A percentile compares a stretch with the other conserved stretches of the same genome.
These are phyloP conservation scores for Botrytis cinerea DNA, from an alignment of 2,329 filamentous ascomycete genomes.

Conservation along the genomic window DNA sequence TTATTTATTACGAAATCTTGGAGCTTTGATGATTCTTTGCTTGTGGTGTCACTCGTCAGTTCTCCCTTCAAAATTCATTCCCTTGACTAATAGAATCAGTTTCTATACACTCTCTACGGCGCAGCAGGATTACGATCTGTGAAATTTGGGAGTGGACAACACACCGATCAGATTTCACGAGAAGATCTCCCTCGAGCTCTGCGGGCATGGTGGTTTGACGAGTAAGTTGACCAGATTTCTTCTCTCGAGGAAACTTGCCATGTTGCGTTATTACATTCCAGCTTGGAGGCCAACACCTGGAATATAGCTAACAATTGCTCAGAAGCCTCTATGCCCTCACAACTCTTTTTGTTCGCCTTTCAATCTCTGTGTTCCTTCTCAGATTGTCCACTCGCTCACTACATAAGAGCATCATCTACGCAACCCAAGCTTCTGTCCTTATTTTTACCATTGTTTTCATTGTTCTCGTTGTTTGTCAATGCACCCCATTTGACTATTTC, in stretches of 20 bases:
- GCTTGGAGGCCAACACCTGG: background rate
- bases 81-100: slow-evolving; percentile 23
- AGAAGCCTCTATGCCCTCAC: slow-evolving; percentile 3
- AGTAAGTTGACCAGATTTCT: slow-evolving; percentile 48
- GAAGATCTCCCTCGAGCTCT: slow-evolving; percentile 31
- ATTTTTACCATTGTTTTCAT: slow-evolving; percentile 51
- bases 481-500: slow-evolving; percentile 53
- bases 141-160: slow-evolving; percentile 32
- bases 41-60: slow-evolving; percentile 33
- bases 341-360: slow-evolving; percentile 44
- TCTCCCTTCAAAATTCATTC: background rate
- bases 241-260: background rate
- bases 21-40: slow-evolving; percentile 34
- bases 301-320: background rate
- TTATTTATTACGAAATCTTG: slow-evolving; percentile 34
- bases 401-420: slow-evolving; percentile 50
- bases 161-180: slow-evolving; percentile 26
- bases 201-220: slow-evolving; percentile 50
- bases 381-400: slow-evolving; percentile 49
- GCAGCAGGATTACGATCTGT: slow-evolving; percentile 28
- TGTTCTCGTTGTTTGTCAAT: slow-evolving; percentile 55
- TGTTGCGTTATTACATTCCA: background rate
- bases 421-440: slow-evolving; percentile 49
- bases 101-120: slow-evolving; percentile 32
- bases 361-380: slow-evolving; percentile 56